Percentiles rank a stretch among this genome's conserved stretches.
These are phyloP conservation scores for Sugiyamaella novakii DNA, from an alignment of 1,139 yeast species.

Conservation along the genomic window DNA sequence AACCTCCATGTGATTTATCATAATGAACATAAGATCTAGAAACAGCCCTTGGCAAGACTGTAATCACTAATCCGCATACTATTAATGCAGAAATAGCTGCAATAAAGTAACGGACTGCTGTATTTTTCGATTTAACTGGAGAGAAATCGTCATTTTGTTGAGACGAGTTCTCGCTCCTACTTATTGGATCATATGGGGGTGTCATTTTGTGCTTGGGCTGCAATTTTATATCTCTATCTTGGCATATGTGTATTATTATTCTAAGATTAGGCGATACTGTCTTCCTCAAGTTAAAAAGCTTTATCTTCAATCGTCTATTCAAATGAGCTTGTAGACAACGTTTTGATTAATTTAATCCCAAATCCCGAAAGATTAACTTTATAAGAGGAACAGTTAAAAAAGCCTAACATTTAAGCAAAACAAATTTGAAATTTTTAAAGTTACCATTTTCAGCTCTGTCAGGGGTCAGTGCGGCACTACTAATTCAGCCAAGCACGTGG, in stretches of 20 bases:
- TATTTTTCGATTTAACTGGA: background rate
- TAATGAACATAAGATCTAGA: slow-evolving; percentile 1
- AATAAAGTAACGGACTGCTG: background rate
- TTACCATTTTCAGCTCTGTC: slow-evolving; percentile 2
- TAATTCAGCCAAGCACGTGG: background rate
- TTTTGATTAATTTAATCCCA: too few relatives aligned
- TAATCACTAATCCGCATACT: background rate
- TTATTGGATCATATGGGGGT: background rate
- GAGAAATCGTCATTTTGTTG: background rate
- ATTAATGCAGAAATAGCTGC: background rate
- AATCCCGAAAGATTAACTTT: too few relatives aligned
- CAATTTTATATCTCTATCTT: too few relatives aligned
- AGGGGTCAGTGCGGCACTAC: background rate
- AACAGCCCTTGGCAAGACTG: slow-evolving; percentile 1
- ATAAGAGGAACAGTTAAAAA: too few relatives aligned
- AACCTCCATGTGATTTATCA: background rate
- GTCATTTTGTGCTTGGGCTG: background rate
- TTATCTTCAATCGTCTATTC: too few relatives aligned
- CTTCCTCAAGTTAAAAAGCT: too few relatives aligned
- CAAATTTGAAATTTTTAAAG: background rate
- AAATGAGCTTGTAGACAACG: too few relatives aligned
- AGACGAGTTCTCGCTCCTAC: too few relatives aligned
- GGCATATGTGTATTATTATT: too few relatives aligned
- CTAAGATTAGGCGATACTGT: too few relatives aligned
- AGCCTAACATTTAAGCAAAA: too few relatives aligned